phyloP scores from a whole-genome alignment of 768 basidiomycete genomes.

The Boletus tylopilopsis region DNA sequence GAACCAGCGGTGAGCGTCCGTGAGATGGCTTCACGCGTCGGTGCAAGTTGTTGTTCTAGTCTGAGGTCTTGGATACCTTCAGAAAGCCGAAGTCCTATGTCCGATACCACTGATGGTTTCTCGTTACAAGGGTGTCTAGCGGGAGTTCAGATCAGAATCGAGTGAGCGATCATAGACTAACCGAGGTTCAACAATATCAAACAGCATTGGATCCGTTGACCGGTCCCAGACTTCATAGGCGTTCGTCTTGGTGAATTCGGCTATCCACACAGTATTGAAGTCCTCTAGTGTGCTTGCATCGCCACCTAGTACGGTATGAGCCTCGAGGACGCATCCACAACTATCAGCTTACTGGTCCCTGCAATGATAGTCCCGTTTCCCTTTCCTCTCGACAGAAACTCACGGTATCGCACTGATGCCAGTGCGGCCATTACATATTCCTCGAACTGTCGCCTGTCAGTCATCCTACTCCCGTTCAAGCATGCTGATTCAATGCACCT shows the following conservation, averaged over 20 bases:
- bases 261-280: constrained; percentile 86
- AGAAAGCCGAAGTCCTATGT: constrained; percentile 86
- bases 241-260: constrained; percentile 82
- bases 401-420: constrained; percentile 84
- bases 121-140: constrained; percentile 89
- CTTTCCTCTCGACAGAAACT: constrained; percentile 73
- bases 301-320: constrained; percentile 40
- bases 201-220: constrained; percentile 86
- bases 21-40: constrained; percentile 85
- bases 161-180: constrained; percentile 27
- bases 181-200: constrained; percentile 95
- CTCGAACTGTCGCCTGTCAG: constrained; percentile 53
- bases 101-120: constrained; percentile 83
- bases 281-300: constrained; percentile 63
- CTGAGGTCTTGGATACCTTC: constrained; percentile 95
- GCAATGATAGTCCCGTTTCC: constrained; percentile 61
- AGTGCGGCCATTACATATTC: constrained; percentile 91
- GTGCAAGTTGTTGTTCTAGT: constrained; percentile 89
- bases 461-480: background rate
- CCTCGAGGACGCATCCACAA: background rate
- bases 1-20: constrained; percentile 73
- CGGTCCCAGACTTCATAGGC: constrained; percentile 90
- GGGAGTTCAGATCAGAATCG: background rate
- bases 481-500: constrained; percentile 42
- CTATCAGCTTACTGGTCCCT: constrained; percentile 42